Evolutionary conservation across 345 rosid species (phyloP), one percentile per base, ranked within the genome.

Genomic region (Draba incana): DNA sequence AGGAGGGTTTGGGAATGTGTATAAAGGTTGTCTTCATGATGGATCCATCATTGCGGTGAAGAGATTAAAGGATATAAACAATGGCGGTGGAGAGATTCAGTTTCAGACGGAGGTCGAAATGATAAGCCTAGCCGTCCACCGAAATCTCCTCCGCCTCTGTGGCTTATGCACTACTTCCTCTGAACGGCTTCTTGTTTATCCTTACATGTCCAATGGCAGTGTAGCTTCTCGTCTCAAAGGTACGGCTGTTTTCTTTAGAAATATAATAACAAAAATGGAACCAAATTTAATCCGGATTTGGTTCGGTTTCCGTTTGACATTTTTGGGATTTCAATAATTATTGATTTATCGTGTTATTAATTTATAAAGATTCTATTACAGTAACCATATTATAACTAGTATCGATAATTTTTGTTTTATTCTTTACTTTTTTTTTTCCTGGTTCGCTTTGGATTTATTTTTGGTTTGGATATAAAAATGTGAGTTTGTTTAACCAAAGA

Each of bases 191-290:
- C 70, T 94, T 27, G 95, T 91, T 38, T 94, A 94, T 78, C 99
- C 99, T 25, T 91, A 86, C 82, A 94, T 91, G 97, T 86, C 99
- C 31, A 91, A 94, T 70, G 98, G 99, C 20, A 94, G 97, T 35
- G 97, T 94, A 4, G 92, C 96, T 74, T 82, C 82, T 54, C 96
- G 98, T 66, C 96, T 94, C 64, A 91, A 82, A 81, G 92, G 97
- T 91, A 81, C 57, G 38, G 38, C 1, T 8, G 1, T 30, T 30
- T 30, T 30, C 5, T 30, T 30, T 3, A 4, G 33, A 30, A 30
- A 30, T 3, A 30, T 30, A 30, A 6, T 30, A 30, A 30, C 6
- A 30, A 30, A 30, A 30, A 30, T 30, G 33, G 4, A 30, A 30
- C 33, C 5, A 5, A 5, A 30, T 30, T 44, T 52, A 57, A 50